phyloP scores from a whole-genome alignment of 106 monocot genomes.

The Phalaenopsis aphrodite region DNA sequence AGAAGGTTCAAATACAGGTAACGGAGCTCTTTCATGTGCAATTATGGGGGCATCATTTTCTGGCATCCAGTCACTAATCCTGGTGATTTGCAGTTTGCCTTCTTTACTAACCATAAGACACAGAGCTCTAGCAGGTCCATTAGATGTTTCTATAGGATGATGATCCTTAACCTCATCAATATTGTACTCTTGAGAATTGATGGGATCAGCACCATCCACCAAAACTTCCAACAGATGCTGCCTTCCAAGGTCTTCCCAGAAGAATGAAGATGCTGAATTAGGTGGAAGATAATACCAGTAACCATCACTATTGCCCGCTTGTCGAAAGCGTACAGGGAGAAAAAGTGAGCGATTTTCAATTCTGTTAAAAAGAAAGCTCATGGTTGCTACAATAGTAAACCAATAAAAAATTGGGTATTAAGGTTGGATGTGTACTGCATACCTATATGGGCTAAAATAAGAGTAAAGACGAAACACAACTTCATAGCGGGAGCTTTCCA shows the following conservation, averaged over 20 bases:
- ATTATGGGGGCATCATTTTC: constrained; percentile 27
- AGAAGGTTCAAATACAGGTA: constrained; percentile 37
- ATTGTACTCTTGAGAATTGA: constrained; percentile 51
- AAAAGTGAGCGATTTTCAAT: constrained; percentile 88
- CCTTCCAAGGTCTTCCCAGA: constrained; percentile 91
- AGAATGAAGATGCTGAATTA: constrained; percentile 76
- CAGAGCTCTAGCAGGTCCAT: constrained; percentile 45
- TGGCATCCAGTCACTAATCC: constrained; percentile 87
- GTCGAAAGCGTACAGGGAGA: constrained; percentile 69
- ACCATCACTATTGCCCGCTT: constrained; percentile 59
- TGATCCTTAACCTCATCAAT: constrained; percentile 76
- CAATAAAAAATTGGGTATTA: background rate
- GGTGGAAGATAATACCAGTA: constrained; percentile 76
- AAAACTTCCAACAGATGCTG: constrained; percentile 57
- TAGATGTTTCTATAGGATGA: constrained; percentile 35
- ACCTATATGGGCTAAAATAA: constrained; percentile 84
- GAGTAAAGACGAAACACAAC: constrained; percentile 61
- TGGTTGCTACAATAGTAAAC: background rate
- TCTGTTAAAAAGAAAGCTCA: constrained; percentile 29
- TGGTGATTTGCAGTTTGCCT: constrained; percentile 50
- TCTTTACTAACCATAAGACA: constrained; percentile 55
- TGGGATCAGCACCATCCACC: constrained; percentile 66
- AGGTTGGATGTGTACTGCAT: background rate
- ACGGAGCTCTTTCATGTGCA: constrained; percentile 17
- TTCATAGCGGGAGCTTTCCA: constrained; percentile 71